These are phyloP conservation scores for Colletotrichum incanum DNA, from an alignment of 2,329 filamentous ascomycete species.

Conservation along the genomic window DNA sequence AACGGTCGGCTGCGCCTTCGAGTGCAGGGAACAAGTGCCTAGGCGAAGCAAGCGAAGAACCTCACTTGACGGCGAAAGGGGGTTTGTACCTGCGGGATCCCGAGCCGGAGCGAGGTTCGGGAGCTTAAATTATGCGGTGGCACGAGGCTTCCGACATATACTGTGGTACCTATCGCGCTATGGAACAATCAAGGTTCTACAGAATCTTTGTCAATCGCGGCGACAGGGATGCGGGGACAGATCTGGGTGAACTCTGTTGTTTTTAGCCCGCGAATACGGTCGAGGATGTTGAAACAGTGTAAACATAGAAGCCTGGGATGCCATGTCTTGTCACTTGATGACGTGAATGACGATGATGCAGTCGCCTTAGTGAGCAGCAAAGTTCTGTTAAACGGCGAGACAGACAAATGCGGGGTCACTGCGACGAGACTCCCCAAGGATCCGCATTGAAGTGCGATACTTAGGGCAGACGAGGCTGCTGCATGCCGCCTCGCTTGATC, in stretches of 20 bases:
- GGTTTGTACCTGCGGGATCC: neutral
- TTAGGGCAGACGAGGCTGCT: neutral
- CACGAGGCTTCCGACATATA: neutral
- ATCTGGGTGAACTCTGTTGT: neutral
- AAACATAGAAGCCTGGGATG: neutral
- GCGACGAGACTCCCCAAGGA: neutral
- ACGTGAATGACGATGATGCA: neutral
- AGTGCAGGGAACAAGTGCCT: neutral
- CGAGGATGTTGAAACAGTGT: neutral
- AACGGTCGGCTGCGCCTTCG: neutral
- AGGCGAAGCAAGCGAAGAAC: neutral
- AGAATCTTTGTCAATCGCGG: neutral
- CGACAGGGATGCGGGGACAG: neutral
- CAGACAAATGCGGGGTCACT: neutral
- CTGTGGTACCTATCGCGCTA: no score
- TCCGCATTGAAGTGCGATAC: neutral
- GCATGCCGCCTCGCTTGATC: neutral
- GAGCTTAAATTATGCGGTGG: neutral
- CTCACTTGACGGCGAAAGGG: neutral
- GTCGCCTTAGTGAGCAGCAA: neutral
- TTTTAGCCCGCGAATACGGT: neutral
- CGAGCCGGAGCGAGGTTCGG: neutral
- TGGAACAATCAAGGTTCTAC: neutral
- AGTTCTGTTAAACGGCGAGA: neutral
- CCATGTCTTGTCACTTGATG: slow-evolving; percentile 1